These are phyloP conservation scores for Bipolaris oryzae DNA, from an alignment of 2,329 filamentous ascomycete species.

Conservation along the genomic window DNA sequence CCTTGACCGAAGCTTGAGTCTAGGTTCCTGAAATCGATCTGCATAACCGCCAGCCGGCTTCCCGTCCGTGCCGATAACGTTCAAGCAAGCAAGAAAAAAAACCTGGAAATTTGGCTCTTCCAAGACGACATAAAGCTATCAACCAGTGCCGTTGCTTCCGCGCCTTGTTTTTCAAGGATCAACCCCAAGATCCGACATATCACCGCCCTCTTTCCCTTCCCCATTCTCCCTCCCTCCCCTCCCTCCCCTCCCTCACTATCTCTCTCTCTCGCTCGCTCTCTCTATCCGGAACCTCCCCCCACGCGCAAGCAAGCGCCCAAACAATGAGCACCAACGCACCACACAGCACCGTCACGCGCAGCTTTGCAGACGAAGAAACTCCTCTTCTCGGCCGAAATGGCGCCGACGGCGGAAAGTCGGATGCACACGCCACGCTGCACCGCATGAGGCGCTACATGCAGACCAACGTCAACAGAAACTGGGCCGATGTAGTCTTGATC, in stretches of 20 bases:
- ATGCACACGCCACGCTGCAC: conserved; percentile 7
- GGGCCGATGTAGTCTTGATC: conserved; percentile 72
- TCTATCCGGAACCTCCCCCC: too few relatives aligned
- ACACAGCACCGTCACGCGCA: conserved; percentile 15
- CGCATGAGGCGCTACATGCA: conserved; percentile 44
- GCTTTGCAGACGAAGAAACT: conserved; percentile 36
- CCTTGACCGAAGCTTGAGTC: conserved; percentile 36
- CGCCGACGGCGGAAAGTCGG: conserved; percentile 30
- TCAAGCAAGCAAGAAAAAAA: not conserved
- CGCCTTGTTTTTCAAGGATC: conserved; percentile 2
- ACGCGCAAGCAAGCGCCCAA: conserved; percentile 1
- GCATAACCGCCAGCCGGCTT: conserved; percentile 1
- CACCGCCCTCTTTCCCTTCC: not conserved
- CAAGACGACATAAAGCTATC: conserved; percentile 12
- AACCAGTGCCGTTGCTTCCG: conserved; percentile 14
- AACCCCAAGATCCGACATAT: conserved; percentile 2
- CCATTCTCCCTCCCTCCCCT: not conserved
- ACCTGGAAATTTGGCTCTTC: conserved; percentile 3
- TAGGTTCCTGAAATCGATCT: conserved; percentile 24
- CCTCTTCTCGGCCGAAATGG: conserved; percentile 39
- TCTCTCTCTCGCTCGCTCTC: too few relatives aligned
- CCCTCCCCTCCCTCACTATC: not conserved
- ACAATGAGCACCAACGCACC: conserved; percentile 23
- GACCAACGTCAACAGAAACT: conserved; percentile 63
- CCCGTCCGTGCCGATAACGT: not conserved